A percentile compares a stretch with the other conserved stretches of the same genome.
Conservation (phyloP, 768 basidiomycete genomes). For the Russula foetens region DNA sequence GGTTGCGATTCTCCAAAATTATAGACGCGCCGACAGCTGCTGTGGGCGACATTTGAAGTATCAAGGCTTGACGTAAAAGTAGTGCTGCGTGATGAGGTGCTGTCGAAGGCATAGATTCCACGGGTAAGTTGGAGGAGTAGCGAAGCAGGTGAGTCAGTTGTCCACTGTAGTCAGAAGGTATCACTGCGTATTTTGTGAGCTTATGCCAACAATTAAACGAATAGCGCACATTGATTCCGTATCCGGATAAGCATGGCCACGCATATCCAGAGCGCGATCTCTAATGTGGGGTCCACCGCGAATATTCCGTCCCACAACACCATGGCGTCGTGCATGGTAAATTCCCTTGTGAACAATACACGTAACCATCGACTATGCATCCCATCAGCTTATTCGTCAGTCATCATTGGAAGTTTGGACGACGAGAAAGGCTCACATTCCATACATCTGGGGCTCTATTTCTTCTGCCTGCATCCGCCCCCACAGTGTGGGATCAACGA, state of each 20-base stretch:
- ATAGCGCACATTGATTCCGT: conserved; percentile 69
- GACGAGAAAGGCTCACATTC: conserved; percentile 54
- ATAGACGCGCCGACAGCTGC: conserved; percentile 71
- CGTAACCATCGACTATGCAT: conserved; percentile 79
- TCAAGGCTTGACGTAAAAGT: conserved; percentile 77
- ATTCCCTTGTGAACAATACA: conserved; percentile 88
- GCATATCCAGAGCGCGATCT: conserved; percentile 78
- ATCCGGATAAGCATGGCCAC: conserved; percentile 94
- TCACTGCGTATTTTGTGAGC: conserved; percentile 42
- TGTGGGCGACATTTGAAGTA: conserved; percentile 65
- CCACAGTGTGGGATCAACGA: conserved; percentile 74
- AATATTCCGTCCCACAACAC: conserved; percentile 95
- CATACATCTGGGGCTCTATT: conserved; percentile 95
- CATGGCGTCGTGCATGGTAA: conserved; percentile 73
- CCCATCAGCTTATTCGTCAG: conserved; percentile 10
- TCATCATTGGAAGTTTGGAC: background rate
- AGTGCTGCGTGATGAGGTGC: conserved; percentile 52
- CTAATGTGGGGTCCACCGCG: conserved; percentile 73
- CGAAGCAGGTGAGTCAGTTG: conserved; percentile 80
- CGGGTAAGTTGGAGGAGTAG: conserved; percentile 56
- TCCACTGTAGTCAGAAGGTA: conserved; percentile 77
- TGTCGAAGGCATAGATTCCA: conserved; percentile 28
- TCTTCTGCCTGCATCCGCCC: conserved; percentile 66
- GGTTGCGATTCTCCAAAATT: conserved; percentile 72
- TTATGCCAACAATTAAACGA: background rate